A percentile compares a stretch with the other conserved stretches of the same genome.
phyloP scores from a whole-genome alignment of 2,329 filamentous ascomycete genomes.

The Trichoderma simmonsii region DNA sequence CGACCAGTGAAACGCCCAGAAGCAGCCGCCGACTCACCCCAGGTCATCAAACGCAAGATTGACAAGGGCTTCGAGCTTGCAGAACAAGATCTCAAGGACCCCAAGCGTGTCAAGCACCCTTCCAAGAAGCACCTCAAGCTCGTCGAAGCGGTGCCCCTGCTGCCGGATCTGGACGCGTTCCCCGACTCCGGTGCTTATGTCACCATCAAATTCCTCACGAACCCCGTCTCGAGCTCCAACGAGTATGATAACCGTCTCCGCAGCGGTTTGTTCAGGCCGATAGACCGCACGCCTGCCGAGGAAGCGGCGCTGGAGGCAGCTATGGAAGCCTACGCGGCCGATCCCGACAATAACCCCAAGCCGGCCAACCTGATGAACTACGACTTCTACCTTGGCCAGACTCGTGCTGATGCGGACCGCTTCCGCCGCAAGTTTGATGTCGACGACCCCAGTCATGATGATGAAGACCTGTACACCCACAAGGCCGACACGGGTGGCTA shows the following conservation, averaged over 20 bases:
- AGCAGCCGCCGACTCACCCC: constrained; percentile 59
- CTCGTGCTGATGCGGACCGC: constrained; percentile 43
- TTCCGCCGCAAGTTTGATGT: constrained; percentile 62
- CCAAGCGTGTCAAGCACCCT: constrained; percentile 54
- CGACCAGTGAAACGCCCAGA: constrained; percentile 51
- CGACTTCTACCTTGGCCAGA: constrained; percentile 62
- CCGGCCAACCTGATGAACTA: constrained; percentile 61
- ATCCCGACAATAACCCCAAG: constrained; percentile 54
- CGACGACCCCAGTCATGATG: constrained; percentile 52
- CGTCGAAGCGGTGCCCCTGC: constrained; percentile 57
- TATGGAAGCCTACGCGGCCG: constrained; percentile 52
- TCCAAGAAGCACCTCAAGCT: constrained; percentile 56
- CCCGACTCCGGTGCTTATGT: constrained; percentile 68
- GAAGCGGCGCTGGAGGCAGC: constrained; percentile 50
- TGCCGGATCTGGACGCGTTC: constrained; percentile 67
- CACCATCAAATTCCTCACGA: constrained; percentile 65
- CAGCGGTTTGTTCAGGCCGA: constrained; percentile 58
- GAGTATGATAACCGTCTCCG: constrained; percentile 61
- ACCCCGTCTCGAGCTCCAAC: constrained; percentile 52
- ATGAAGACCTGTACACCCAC: constrained; percentile 53
- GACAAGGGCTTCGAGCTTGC: constrained; percentile 59
- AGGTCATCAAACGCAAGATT: constrained; percentile 66
- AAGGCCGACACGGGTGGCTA: constrained; percentile 45
- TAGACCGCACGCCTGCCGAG: constrained; percentile 54
- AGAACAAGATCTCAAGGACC: constrained; percentile 52